phyloP scores from a whole-genome alignment of 805 yeast species.

The Suhomyces vadensis region DNA sequence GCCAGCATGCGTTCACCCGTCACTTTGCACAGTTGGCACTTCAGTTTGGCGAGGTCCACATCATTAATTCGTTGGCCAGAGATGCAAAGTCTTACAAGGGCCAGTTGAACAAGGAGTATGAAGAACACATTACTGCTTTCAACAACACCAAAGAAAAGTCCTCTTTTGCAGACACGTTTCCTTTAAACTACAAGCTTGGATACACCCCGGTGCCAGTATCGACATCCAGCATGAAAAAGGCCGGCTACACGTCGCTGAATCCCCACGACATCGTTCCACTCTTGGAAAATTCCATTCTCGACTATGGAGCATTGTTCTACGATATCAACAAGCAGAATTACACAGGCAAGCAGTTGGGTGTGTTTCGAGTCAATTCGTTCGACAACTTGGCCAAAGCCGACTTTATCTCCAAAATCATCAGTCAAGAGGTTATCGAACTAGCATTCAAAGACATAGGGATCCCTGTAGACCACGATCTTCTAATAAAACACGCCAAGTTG shows the following conservation, averaged over 20 bases:
- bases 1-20: constrained; percentile 50
- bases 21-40: constrained; percentile 50
- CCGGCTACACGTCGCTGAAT: constrained; percentile 35
- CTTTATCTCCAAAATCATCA: constrained; percentile 45
- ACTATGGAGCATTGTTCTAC: constrained; percentile 48
- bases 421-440: constrained; percentile 49
- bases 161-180: constrained; percentile 1
- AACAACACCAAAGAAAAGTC: constrained; percentile 19
- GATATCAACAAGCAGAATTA: constrained; percentile 36
- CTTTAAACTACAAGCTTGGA: constrained; percentile 20
- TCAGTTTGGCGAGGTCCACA: constrained; percentile 52
- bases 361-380: constrained; percentile 50
- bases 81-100: constrained; percentile 45
- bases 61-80: constrained; percentile 49
- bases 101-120: constrained; percentile 43
- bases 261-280: constrained; percentile 33
- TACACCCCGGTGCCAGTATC: constrained; percentile 34
- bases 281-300: constrained; percentile 37
- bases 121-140: constrained; percentile 37
- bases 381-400: constrained; percentile 53
- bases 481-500: constrained; percentile 39
- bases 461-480: constrained; percentile 34
- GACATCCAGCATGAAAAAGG: constrained; percentile 32
- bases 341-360: constrained; percentile 52
- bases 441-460: constrained; percentile 47